phyloP scores from a whole-genome alignment of 306 rosid genomes.

The Begonia fuchsioides region DNA sequence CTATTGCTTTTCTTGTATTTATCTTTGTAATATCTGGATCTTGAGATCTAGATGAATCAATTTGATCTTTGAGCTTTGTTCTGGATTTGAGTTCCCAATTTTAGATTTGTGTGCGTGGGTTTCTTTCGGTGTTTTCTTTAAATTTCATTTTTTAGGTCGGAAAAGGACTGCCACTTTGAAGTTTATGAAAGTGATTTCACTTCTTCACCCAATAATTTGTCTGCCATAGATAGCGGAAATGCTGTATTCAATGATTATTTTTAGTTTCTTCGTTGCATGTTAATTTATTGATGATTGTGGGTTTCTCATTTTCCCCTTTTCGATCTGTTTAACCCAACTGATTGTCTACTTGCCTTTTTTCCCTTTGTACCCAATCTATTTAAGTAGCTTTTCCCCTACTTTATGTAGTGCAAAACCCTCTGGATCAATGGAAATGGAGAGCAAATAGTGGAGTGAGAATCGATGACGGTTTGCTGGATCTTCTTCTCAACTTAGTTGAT shows the following conservation, averaged over 20 bases:
- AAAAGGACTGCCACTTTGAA: too few species aligned
- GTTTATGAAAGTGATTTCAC: too few species aligned
- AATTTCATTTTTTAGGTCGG: neutral
- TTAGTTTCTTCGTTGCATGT: too few species aligned
- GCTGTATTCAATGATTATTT: too few species aligned
- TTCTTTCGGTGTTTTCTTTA: neutral
- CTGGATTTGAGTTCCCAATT: neutral
- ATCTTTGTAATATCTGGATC: slow-evolving; percentile 26
- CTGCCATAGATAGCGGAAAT: too few species aligned
- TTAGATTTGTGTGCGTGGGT: neutral
- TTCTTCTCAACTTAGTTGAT: slow-evolving; percentile 12
- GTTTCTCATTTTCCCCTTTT: neutral
- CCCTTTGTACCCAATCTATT: neutral
- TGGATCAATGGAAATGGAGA: slow-evolving; percentile 18
- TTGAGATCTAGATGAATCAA: slow-evolving; percentile 24
- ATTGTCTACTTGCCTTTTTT: too few species aligned
- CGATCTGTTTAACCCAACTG: neutral
- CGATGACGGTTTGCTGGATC: slow-evolving; percentile 21
- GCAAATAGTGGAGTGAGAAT: slow-evolving; percentile 22
- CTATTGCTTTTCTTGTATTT: slow-evolving; percentile 19
- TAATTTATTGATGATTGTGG: neutral
- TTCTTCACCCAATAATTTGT: too few species aligned
- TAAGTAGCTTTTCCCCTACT: neutral
- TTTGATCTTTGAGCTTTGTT: slow-evolving; percentile 18
- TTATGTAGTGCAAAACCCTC: slow-evolving; percentile 5